phyloP scores from a whole-genome alignment of 805 yeast species.

The Metschnikowia lunata region DNA sequence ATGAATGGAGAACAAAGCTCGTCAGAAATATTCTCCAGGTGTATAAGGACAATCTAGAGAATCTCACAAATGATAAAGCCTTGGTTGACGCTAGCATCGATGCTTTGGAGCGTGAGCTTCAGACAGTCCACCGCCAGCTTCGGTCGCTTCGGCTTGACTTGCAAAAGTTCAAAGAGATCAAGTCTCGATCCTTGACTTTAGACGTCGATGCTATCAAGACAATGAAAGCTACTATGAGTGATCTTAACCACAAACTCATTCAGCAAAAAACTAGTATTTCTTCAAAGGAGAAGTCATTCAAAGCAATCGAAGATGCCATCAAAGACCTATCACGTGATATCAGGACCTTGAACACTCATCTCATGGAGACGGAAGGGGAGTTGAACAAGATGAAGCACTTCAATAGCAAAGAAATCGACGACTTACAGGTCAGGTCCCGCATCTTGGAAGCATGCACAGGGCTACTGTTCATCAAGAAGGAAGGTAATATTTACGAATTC shows the following conservation, averaged over 20 bases:
- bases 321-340: constrained; percentile 9
- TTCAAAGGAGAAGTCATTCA: constrained; percentile 10
- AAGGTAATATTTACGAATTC: constrained; percentile 7
- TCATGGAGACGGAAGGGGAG: constrained; percentile 7
- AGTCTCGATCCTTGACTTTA: constrained; percentile 13
- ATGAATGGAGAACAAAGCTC: constrained; percentile 56
- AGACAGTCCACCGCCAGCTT: constrained; percentile 16
- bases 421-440: constrained; percentile 16
- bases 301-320: constrained; percentile 10
- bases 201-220: constrained; percentile 13
- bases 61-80: constrained; percentile 19
- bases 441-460: constrained; percentile 26
- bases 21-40: constrained; percentile 41
- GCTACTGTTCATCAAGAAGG: constrained; percentile 15
- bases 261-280: constrained; percentile 14
- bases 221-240: constrained; percentile 12
- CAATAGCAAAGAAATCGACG: constrained; percentile 11
- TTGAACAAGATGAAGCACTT: constrained; percentile 12
- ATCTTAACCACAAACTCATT: constrained; percentile 15
- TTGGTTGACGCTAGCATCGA: constrained; percentile 13
- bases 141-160: background rate
- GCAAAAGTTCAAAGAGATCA: constrained; percentile 15
- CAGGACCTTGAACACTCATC: constrained; percentile 21
- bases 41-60: constrained; percentile 19
- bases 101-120: constrained; percentile 11